Base-by-base conservation (phyloP, 1,284 basidiomycete genomes). In the Vanrija humicola region DNA sequence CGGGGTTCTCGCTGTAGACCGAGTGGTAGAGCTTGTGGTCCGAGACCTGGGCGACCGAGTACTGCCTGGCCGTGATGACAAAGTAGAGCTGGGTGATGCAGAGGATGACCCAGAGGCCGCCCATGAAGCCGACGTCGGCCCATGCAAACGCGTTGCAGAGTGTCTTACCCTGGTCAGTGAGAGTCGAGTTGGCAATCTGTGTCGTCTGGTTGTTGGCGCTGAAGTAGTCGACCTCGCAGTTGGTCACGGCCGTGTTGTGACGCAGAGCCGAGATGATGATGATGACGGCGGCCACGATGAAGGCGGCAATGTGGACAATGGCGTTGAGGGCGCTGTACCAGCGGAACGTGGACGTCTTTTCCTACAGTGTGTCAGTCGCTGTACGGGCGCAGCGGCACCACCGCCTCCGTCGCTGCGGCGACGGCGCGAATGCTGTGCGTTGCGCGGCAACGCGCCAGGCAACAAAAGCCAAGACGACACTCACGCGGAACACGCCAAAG, bases 91-190 rank as follows among this genome's bases (percentile, higher is more conserved):
- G 89, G 50, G 88, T 79, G 52, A 88, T 78, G 21, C 82, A 83
- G 28, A 95, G 79, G 12, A 93, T 69, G 6, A 87, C 74, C 88
- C 90, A 95, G 18, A 93, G 77, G 5, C 83, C 88, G 19, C 81
- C 87, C 90, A 95, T 93, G 59, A 95, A 78, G 38, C 92, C 92
- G n/a, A 95, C 79, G 68, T 89, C 87, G 6, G 89, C 87, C 90
- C 90, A 95, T 7, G 90, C 81, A 69, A 95, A 92, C 52, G 93
- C 86, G 49, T 86, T 81, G 77, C 92, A 95, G 16, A 95, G 79
- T 1, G 82, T 84, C 46, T 84, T 74, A 8, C 83, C 85, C 73
- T 88, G 83, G 21, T 64, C 59, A 10, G 50, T 51, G 8, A 72
- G 61, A 5, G 67, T 69, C 23, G 61, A 48, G 23, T 59, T 65